These are phyloP conservation scores for Cryphonectria radicalis DNA, from an alignment of 2,329 filamentous ascomycete genomes.

Conservation along the genomic window DNA sequence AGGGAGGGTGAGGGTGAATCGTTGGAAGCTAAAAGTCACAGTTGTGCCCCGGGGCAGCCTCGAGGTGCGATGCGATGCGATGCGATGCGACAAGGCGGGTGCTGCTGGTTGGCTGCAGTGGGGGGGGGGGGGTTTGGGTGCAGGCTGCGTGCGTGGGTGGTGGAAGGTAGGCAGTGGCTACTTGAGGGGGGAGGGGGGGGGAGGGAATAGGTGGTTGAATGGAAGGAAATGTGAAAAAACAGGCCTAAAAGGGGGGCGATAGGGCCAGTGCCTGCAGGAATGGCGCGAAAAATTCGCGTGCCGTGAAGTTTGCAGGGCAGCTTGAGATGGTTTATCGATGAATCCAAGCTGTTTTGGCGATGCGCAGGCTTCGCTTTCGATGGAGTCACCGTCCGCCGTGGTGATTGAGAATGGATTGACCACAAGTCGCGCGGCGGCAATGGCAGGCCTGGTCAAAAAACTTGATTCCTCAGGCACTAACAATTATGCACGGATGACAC, in stretches of 20 bases:
- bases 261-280: conserved; percentile 46
- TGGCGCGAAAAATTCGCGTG: conserved; percentile 59
- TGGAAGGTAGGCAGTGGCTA: conserved; percentile 18
- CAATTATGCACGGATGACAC: conserved; percentile 16
- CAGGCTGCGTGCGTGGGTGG: not conserved
- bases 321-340: conserved; percentile 62
- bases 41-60: conserved; percentile 7
- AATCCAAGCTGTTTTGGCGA: conserved; percentile 62
- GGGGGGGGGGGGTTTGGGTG: conserved; percentile 20
- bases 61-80: conserved; percentile 18
- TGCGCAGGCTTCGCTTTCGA: conserved; percentile 54
- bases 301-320: conserved; percentile 56
- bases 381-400: conserved; percentile 40
- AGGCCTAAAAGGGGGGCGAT: conserved; percentile 43
- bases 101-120: conserved; percentile 26
- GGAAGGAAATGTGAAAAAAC: conserved; percentile 48
- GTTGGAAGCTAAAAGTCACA: conserved; percentile 11
- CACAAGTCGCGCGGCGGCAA: conserved; percentile 40
- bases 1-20: not conserved
- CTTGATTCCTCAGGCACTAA: conserved; percentile 33
- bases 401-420: conserved; percentile 50
- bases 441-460: conserved; percentile 15
- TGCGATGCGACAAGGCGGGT: conserved; percentile 26
- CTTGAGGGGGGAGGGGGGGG: conserved; percentile 3
- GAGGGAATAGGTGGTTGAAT: conserved; percentile 21